phyloP scores from a whole-genome alignment of 2,329 filamentous ascomycete genomes.

The Penicillium sp. region DNA sequence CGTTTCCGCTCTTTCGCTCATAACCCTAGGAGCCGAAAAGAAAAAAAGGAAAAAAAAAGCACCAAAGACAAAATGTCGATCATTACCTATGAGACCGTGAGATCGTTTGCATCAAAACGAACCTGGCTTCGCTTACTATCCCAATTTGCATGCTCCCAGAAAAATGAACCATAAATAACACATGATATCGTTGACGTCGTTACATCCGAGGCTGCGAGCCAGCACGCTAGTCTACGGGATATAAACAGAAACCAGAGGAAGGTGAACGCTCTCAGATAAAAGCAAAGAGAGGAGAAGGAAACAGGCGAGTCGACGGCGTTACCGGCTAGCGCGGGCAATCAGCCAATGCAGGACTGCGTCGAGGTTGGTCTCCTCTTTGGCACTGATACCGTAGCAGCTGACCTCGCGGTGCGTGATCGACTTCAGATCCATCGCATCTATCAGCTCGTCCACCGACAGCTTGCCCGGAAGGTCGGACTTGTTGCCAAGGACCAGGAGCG shows the following conservation, averaged over 20 bases:
- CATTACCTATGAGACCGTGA: not conserved
- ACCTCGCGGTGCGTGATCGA: slow-evolving; percentile 87
- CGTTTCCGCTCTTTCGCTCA: not conserved
- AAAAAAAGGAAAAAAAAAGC: not conserved
- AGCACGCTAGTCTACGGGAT: slow-evolving; percentile 25
- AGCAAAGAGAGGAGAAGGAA: slow-evolving; percentile 10
- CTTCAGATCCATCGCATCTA: slow-evolving; percentile 86
- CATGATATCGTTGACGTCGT: slow-evolving; percentile 47
- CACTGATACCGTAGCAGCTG: slow-evolving; percentile 97
- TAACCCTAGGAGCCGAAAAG: not conserved
- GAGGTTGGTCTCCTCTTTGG: slow-evolving; percentile 97
- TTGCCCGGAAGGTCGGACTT: slow-evolving; percentile 94
- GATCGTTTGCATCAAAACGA: not conserved
- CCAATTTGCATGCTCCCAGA: slow-evolving; percentile 10
- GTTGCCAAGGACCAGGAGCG: slow-evolving; percentile 89
- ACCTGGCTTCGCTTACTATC: not conserved
- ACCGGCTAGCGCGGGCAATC: slow-evolving; percentile 80
- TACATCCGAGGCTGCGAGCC: slow-evolving; percentile 42
- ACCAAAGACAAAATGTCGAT: not conserved
- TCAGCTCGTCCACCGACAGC: slow-evolving; percentile 88
- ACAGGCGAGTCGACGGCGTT: slow-evolving; percentile 8
- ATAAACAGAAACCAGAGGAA: slow-evolving; percentile 17
- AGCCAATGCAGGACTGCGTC: slow-evolving; percentile 96
- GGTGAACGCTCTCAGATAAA: slow-evolving; percentile 7
- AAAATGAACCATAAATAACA: not conserved